phyloP scores from a whole-genome alignment of 768 basidiomycete species.

The Xanthoconium purpureum region DNA sequence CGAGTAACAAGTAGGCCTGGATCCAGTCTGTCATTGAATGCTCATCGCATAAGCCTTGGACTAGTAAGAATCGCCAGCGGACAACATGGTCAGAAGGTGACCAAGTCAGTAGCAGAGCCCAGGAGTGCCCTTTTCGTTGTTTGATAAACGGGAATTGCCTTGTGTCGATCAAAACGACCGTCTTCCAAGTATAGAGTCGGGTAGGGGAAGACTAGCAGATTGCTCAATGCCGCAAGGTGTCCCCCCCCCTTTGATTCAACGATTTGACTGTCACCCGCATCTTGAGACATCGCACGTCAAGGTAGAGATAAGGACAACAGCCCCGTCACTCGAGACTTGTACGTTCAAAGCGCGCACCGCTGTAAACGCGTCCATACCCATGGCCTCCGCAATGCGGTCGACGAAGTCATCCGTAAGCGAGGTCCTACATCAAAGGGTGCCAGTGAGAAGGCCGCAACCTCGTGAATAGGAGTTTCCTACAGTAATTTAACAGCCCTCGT shows the following conservation, averaged over 20 bases:
- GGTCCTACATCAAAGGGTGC: slow-evolving; percentile 16
- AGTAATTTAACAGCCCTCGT: slow-evolving; percentile 21
- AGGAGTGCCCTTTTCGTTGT: too few relatives aligned
- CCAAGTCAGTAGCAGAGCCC: too few relatives aligned
- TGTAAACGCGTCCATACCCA: slow-evolving; percentile 41
- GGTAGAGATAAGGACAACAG: slow-evolving; percentile 75
- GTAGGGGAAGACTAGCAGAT: too few relatives aligned
- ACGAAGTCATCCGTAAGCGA: slow-evolving; percentile 25
- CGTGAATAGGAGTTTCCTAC: slow-evolving; percentile 9
- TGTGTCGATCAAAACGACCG: too few relatives aligned
- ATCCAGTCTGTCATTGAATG: too few relatives aligned
- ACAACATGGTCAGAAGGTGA: not conserved
- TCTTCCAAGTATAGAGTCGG: too few relatives aligned
- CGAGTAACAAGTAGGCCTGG: too few relatives aligned
- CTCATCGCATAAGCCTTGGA: not conserved
- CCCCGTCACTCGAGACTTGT: slow-evolving; percentile 67
- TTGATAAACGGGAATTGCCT: too few relatives aligned
- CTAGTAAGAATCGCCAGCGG: not conserved
- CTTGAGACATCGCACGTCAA: too few relatives aligned
- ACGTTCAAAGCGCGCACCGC: slow-evolving; percentile 52
- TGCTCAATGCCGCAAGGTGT: too few relatives aligned
- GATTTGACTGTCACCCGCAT: too few relatives aligned
- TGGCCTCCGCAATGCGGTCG: slow-evolving; percentile 25
- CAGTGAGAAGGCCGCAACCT: not conserved
- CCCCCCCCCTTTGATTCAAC: too few relatives aligned